These are phyloP conservation scores for Zygoascus ofunaensis DNA, from an alignment of 805 yeast genomes.

Conservation along the genomic window DNA sequence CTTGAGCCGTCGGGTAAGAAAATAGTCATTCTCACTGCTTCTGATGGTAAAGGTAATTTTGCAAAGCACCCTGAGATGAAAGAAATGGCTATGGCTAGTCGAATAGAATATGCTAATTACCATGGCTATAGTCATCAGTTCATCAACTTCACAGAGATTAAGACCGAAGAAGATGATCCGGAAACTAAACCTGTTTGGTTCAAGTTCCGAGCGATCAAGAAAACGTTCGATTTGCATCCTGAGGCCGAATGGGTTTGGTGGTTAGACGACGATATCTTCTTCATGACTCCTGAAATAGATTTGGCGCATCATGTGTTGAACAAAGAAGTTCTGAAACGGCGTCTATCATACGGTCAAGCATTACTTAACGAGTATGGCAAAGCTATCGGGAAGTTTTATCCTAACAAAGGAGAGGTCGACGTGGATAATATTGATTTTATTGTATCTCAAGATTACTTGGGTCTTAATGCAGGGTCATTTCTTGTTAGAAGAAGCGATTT, in stretches of 20 bases:
- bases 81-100: slow-evolving; percentile 17
- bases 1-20: slow-evolving; percentile 2
- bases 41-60: background rate
- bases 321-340: slow-evolving; percentile 20
- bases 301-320: slow-evolving; percentile 22
- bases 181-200: slow-evolving; percentile 22
- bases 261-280: slow-evolving; percentile 29
- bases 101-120: slow-evolving; percentile 23
- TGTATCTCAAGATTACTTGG: slow-evolving; percentile 22
- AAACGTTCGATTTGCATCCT: slow-evolving; percentile 23
- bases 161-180: slow-evolving; percentile 5
- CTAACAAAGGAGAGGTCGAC: slow-evolving; percentile 13
- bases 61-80: background rate
- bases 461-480: slow-evolving; percentile 27
- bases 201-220: slow-evolving; percentile 27
- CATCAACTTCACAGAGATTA: slow-evolving; percentile 19
- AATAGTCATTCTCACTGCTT: slow-evolving; percentile 7
- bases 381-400: slow-evolving; percentile 4
- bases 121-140: slow-evolving; percentile 28
- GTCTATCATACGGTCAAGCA: slow-evolving; percentile 19
- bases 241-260: slow-evolving; percentile 32
- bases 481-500: slow-evolving; percentile 20
- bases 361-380: slow-evolving; percentile 13
- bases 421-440: slow-evolving; percentile 19
- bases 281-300: slow-evolving; percentile 25